Conservation (phyloP, 2,329 filamentous ascomycete species). For the Colletotrichum sp. region DNA sequence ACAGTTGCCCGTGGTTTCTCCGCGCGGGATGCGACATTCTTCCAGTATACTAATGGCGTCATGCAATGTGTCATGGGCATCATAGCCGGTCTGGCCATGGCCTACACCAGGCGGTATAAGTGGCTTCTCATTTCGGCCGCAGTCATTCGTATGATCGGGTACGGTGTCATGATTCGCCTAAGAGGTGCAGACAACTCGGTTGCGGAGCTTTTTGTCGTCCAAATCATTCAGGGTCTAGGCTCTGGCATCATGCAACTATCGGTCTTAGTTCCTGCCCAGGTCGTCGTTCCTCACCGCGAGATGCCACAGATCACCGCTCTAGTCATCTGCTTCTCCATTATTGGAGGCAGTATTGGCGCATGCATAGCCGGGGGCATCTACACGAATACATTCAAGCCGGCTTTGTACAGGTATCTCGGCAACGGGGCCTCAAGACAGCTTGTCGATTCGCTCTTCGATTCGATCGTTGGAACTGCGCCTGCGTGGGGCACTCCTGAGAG, state of each 20-base stretch:
- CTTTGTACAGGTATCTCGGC: neutral
- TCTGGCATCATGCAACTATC: conserved; percentile 34
- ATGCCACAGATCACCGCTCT: conserved; percentile 37
- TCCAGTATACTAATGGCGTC: conserved; percentile 37
- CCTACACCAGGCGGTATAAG: conserved; percentile 35
- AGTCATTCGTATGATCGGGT: conserved; percentile 32
- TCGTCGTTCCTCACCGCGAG: conserved; percentile 31
- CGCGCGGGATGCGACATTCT: conserved; percentile 31
- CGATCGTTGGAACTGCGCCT: conserved; percentile 1
- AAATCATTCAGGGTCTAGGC: conserved; percentile 35
- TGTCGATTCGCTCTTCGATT: conserved; percentile 6
- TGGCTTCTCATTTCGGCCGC: conserved; percentile 33
- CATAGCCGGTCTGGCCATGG: conserved; percentile 42
- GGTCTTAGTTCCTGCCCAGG: conserved; percentile 30
- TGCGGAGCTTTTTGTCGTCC: conserved; percentile 40
- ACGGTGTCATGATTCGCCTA: conserved; percentile 38
- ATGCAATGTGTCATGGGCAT: conserved; percentile 42
- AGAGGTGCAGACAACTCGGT: conserved; percentile 31
- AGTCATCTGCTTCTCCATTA: conserved; percentile 31
- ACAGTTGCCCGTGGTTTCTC: conserved; percentile 38
- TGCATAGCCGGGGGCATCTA: conserved; percentile 36
- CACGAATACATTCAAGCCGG: conserved; percentile 33
- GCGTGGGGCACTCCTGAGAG: conserved; percentile 9
- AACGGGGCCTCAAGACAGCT: neutral
- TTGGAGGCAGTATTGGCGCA: conserved; percentile 35